Percentiles rank a stretch among this genome's conserved stretches.
Conservation (phyloP, 306 rosid genomes). For the Lathyrus oleraceus region DNA sequence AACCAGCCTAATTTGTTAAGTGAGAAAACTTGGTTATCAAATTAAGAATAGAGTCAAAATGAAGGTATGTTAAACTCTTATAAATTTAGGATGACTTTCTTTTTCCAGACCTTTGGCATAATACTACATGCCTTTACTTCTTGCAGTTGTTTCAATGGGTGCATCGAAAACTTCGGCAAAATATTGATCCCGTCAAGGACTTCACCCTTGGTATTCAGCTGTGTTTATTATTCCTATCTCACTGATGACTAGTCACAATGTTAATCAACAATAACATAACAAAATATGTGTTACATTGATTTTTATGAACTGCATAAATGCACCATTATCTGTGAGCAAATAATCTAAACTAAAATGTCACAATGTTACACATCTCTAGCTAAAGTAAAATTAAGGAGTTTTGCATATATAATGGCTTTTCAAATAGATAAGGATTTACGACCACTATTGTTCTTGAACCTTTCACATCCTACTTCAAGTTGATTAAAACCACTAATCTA, state of each 20-base stretch:
- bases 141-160: constrained; percentile 90
- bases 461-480: constrained; percentile 7
- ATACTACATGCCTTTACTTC: constrained; percentile 36
- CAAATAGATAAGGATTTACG: neutral
- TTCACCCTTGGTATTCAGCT: constrained; percentile 63
- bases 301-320: neutral
- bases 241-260: neutral
- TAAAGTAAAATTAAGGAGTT: constrained; percentile 13
- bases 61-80: constrained; percentile 67
- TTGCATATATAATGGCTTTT: constrained; percentile 14
- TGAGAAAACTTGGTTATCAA: constrained; percentile 40
- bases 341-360: neutral
- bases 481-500: constrained; percentile 11
- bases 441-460: constrained; percentile 23
- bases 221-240: constrained; percentile 24
- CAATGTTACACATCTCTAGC: neutral
- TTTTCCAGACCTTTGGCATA: constrained; percentile 39
- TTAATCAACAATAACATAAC: constrained; percentile 13
- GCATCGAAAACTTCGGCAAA: constrained; percentile 73
- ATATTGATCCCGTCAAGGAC: constrained; percentile 65
- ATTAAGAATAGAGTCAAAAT: constrained; percentile 57
- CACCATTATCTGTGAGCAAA: constrained; percentile 3
- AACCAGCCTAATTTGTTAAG: constrained; percentile 41
- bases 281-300: constrained; percentile 11
- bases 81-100: constrained; percentile 22